Evolutionary conservation across 495 filamentous ascomycete species (phyloP).

Genomic region (Jackrogersella minutella): DNA sequence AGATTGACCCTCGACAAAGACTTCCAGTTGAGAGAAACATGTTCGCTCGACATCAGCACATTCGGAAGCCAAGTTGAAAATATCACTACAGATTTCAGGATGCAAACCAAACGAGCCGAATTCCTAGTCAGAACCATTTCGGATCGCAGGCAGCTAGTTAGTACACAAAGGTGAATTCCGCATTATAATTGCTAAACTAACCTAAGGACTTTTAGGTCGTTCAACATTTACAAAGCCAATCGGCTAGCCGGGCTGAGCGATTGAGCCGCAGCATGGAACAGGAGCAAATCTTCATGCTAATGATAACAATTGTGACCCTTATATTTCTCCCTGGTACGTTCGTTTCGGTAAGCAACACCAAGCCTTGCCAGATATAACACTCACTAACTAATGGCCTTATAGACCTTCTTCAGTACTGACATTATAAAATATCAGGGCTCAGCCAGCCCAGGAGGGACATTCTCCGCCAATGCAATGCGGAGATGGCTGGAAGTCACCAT

Average conservation of each 20-base stretch:
- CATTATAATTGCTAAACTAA: background rate
- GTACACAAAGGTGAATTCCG: conserved; percentile 1
- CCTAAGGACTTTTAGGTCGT: conserved; percentile 34
- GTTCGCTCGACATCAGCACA: conserved; percentile 37
- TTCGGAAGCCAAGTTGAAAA: conserved; percentile 48
- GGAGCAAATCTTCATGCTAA: conserved; percentile 51
- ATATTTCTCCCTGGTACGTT: conserved; percentile 55
- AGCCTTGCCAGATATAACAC: background rate
- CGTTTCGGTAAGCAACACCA: conserved; percentile 47
- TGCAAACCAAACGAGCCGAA: conserved; percentile 48
- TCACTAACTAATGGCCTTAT: conserved; percentile 18
- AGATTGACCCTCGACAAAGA: conserved; percentile 42
- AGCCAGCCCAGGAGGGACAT: conserved; percentile 39
- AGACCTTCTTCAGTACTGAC: conserved; percentile 58
- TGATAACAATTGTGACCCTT: conserved; percentile 52
- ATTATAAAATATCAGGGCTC: conserved; percentile 52
- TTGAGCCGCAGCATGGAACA: conserved; percentile 48
- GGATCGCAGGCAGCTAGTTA: conserved; percentile 51
- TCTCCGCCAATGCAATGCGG: conserved; percentile 49
- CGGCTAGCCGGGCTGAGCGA: conserved; percentile 46
- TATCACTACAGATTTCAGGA: conserved; percentile 48
- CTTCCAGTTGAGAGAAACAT: conserved; percentile 40
- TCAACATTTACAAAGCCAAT: conserved; percentile 47
- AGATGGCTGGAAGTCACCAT: conserved; percentile 56
- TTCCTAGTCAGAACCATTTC: conserved; percentile 46